Conservation (phyloP, 441 rosid genomes). For the Daphne laureola region DNA sequence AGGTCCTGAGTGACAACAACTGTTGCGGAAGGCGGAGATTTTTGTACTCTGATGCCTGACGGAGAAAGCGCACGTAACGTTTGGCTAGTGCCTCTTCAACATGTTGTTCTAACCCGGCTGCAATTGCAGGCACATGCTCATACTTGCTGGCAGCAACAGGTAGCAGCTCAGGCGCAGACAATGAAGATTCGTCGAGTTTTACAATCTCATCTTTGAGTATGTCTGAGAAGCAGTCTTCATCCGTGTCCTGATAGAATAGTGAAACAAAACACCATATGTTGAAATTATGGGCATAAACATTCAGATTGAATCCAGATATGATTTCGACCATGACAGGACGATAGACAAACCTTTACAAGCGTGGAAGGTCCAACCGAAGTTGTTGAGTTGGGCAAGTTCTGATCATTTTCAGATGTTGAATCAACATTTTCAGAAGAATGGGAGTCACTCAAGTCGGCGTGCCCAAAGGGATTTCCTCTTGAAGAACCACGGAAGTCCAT, state of each 20-base stretch:
- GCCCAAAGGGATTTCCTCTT: conserved; percentile 15
- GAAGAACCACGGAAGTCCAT: conserved; percentile 28
- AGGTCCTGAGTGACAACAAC: no score
- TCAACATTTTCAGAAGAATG: conserved; percentile 39
- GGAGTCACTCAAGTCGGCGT: conserved; percentile 37
- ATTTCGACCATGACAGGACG: neutral
- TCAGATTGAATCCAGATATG: neutral
- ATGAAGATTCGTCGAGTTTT: conserved; percentile 44
- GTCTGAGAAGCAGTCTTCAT: conserved; percentile 48
- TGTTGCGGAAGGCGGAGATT: no score
- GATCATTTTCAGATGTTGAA: conserved; percentile 45
- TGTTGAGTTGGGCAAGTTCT: conserved; percentile 22
- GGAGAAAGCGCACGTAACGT: no score
- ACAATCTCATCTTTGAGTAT: conserved; percentile 70
- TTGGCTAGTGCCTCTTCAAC: no score
- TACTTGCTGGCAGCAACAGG: conserved; percentile 8
- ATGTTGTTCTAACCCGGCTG: neutral
- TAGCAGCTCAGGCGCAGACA: conserved; percentile 4
- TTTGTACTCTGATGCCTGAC: no score
- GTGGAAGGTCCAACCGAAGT: conserved; percentile 36
- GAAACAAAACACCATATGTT: no score
- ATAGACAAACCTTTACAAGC: conserved; percentile 29
- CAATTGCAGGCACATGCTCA: conserved; percentile 2
- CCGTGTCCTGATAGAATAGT: conserved; percentile 40
- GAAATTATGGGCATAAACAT: conserved; percentile 1